Evolutionary conservation across 129 eudicot genomes (phyloP), one percentile per base, ranked within the genome.

Genomic region (carrot (Daucus carota)): DNA sequence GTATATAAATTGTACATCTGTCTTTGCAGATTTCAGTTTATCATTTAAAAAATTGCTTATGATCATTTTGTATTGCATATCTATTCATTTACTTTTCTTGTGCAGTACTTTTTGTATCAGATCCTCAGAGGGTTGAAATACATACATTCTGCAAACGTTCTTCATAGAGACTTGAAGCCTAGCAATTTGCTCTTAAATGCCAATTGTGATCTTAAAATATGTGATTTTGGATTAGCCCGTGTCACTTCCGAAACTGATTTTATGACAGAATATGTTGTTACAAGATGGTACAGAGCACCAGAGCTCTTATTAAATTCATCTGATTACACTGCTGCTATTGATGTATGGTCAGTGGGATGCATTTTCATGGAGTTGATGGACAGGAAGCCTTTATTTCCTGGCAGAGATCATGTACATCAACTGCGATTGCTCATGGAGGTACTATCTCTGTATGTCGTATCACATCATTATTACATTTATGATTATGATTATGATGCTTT

Each of bases 351-450:
- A 12, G 75, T 72, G 75, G 75, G 75, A 38, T 72, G 50, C 46
- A 44, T 72, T 43, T 72, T 72, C 36, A 41, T 72, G 50, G 75
- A 72, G 31, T 72, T 72, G 57, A 72, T 44, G 75, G 75, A 72
- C 46, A 43, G 75, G 75, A 72, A 44, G 75, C 75, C 75, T 72
- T 72, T 72, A 47, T 72, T 72, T 72, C 57, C 40, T 13, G 75
- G 75, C n/a, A 41, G 75, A 44, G 75, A 72, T 72, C 75, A 72
- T 15, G 75, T 72, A 72, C 75, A 72, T 38, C 75, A 72, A n/a
- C 40, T 72, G 11, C 57, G 75, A 43, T 72, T 72, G 75, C 57
- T 42, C 8, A 72, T 72, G 57, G 75, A 72, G 75, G 75, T 72
- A 44, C 46, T 72, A 36, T 14, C 26, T 72, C 36, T 15, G 38